Percentiles rank a stretch among this genome's conserved stretches.
Evolutionary conservation across 2,329 filamentous ascomycete species (phyloP).

Genomic region (Aureobasidium sp.): DNA sequence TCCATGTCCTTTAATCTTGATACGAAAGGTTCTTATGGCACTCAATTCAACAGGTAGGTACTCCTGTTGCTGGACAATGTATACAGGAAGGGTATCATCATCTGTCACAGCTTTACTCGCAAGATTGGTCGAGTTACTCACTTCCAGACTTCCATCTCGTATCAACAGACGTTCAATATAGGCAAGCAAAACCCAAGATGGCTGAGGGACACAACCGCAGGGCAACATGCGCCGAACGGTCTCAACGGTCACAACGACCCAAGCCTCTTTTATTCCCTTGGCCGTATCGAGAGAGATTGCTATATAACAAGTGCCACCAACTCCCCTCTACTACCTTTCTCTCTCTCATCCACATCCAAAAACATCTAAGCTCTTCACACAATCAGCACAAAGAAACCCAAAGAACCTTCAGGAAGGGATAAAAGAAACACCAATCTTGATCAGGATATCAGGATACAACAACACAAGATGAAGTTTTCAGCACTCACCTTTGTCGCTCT

Average conservation of each 20-base stretch:
- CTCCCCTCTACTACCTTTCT: neutral
- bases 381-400: neutral
- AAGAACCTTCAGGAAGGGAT: slow-evolving; percentile 1
- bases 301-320: slow-evolving; percentile 11
- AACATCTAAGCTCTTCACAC: neutral
- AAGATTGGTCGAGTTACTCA: neutral
- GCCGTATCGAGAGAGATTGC: slow-evolving; percentile 2
- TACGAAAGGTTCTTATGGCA: neutral
- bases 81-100: neutral
- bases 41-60: neutral
- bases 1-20: slow-evolving; percentile 6
- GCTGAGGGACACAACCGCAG: slow-evolving; percentile 2
- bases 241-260: slow-evolving; percentile 9
- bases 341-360: slow-evolving; percentile 8
- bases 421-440: neutral
- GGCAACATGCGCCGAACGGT: slow-evolving; percentile 10
- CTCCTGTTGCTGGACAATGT: neutral
- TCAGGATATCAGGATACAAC: slow-evolving; percentile 8
- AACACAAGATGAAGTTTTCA: slow-evolving; percentile 12
- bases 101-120: neutral
- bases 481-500: slow-evolving; percentile 11
- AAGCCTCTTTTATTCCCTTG: slow-evolving; percentile 8
- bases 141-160: neutral
- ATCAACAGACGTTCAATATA: neutral
- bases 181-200: neutral